These are phyloP conservation scores for Cyathus striatus DNA, from an alignment of 768 basidiomycete genomes.

Conservation along the genomic window DNA sequence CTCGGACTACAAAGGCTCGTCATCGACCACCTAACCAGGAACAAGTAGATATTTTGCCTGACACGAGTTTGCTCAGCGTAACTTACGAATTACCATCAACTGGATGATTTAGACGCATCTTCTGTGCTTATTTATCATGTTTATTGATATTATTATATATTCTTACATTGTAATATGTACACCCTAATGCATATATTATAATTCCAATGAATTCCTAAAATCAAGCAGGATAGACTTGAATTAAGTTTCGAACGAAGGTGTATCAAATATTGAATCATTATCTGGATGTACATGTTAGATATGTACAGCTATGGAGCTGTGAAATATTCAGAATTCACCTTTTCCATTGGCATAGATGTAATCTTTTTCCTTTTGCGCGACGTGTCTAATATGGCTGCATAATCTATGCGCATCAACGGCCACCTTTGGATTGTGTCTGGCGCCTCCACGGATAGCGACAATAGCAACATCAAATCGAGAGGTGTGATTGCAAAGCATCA, in stretches of 20 bases:
- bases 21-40: too few species aligned
- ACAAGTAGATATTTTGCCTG: too few species aligned
- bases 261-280: conserved; percentile 39
- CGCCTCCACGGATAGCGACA: conserved; percentile 53
- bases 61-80: too few species aligned
- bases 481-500: conserved; percentile 70
- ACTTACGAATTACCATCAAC: too few species aligned
- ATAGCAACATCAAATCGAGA: conserved; percentile 65
- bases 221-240: too few species aligned
- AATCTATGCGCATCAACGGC: conserved; percentile 54
- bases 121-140: too few species aligned
- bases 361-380: conserved; percentile 54
- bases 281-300: conserved; percentile 25
- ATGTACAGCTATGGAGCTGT: not conserved
- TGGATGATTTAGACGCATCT: too few species aligned
- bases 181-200: too few species aligned
- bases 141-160: too few species aligned
- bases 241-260: conserved; percentile 44
- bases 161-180: too few species aligned
- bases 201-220: too few species aligned
- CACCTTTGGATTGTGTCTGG: conserved; percentile 45
- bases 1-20: too few species aligned
- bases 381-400: conserved; percentile 54
- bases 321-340: conserved; percentile 27
- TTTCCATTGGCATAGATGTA: conserved; percentile 56